Evolutionary conservation across 352 stramenopile species (phyloP).

Genomic region (Phytophthora tentaculata): DNA sequence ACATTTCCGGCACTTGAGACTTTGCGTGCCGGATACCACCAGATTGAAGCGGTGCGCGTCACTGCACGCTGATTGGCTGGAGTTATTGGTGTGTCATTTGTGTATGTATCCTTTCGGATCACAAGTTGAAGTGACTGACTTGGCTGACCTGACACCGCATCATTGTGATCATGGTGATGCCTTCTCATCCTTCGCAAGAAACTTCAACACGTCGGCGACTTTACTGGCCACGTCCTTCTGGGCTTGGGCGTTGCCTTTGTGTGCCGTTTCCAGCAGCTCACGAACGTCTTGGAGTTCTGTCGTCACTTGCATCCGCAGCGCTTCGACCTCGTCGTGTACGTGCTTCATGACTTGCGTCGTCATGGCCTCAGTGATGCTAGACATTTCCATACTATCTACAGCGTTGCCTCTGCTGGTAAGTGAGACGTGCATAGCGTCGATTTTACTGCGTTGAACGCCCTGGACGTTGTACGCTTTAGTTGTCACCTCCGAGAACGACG

Average conservation of each 20-base stretch:
- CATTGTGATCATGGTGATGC: slow-evolving; percentile 5
- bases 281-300: slow-evolving; percentile 40
- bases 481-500: slow-evolving; percentile 23
- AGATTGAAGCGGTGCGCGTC: slow-evolving; percentile 23
- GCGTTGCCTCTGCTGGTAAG: slow-evolving; percentile 22
- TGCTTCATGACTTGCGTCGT: slow-evolving; percentile 42
- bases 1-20: too few species aligned
- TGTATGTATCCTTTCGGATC: slow-evolving; percentile 5
- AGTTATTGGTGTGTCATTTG: slow-evolving; percentile 4
- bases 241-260: slow-evolving; percentile 17
- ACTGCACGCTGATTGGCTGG: slow-evolving; percentile 4
- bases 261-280: slow-evolving; percentile 32
- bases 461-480: slow-evolving; percentile 4
- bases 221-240: slow-evolving; percentile 33
- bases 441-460: slow-evolving; percentile 25
- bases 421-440: slow-evolving; percentile 32
- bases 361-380: slow-evolving; percentile 36
- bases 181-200: slow-evolving; percentile 23
- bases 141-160: too few species aligned
- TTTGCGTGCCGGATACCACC: not conserved
- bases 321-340: slow-evolving; percentile 39
- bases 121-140: slow-evolving; percentile 29
- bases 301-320: slow-evolving; percentile 40
- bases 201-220: slow-evolving; percentile 31
- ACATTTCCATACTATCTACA: slow-evolving; percentile 21